Evolutionary conservation across 495 filamentous ascomycete species (phyloP).

Genomic region (Niebla homalea): DNA sequence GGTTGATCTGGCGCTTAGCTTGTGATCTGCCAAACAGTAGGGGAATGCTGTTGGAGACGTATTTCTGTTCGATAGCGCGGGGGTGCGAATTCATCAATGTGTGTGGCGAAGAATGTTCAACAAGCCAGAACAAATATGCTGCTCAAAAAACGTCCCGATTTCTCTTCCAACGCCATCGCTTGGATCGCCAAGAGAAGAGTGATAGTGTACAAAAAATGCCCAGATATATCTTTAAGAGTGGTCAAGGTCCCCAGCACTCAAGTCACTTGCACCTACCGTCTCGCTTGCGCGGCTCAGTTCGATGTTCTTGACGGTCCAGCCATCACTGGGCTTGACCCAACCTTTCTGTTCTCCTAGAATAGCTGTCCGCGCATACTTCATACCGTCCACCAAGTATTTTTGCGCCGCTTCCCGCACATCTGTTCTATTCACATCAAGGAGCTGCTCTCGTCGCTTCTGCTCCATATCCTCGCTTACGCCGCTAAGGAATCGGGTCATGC

Average conservation of each 20-base stretch:
- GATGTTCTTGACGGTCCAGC: constrained; percentile 34
- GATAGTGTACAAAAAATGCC: constrained; percentile 4
- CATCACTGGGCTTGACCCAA: constrained; percentile 42
- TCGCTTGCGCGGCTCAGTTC: constrained; percentile 21
- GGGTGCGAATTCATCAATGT: not conserved
- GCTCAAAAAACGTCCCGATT: not conserved
- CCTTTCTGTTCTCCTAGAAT: constrained; percentile 78
- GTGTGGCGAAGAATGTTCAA: not conserved
- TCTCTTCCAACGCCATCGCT: constrained; percentile 6
- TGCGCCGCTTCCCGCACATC: constrained; percentile 74
- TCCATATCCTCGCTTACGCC: constrained; percentile 82
- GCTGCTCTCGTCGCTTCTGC: constrained; percentile 68
- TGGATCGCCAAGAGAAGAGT: constrained; percentile 10
- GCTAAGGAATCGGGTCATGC: constrained; percentile 70
- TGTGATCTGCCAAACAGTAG: constrained; percentile 33
- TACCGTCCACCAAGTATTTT: constrained; percentile 62
- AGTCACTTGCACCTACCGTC: constrained; percentile 4
- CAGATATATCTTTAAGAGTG: not conserved
- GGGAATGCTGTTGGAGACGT: constrained; percentile 27
- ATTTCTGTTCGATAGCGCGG: constrained; percentile 34
- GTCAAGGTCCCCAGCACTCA: constrained; percentile 1
- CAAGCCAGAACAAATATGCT: not conserved
- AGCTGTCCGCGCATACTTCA: constrained; percentile 42
- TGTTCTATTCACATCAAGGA: constrained; percentile 73
- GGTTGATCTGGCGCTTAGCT: constrained; percentile 33